Evolutionary conservation across 495 filamentous ascomycete genomes (phyloP), one percentile per base, ranked within the genome.

Genomic region (Staphylotrichum tortipilum): DNA sequence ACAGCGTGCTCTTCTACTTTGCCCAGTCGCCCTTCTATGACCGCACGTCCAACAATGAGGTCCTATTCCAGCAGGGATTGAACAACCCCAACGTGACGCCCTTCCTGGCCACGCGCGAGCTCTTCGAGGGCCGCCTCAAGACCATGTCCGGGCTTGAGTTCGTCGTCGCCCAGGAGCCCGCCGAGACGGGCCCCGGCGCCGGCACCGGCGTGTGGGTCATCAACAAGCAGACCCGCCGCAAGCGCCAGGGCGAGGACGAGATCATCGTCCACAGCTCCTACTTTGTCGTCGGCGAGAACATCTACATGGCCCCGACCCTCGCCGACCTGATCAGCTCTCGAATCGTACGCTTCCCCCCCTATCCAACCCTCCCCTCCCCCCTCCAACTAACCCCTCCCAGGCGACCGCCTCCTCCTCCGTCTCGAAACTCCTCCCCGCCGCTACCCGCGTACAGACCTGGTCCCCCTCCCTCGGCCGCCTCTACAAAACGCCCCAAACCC

Each of bases 1-100:
- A 83, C 59, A 71, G 69, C 73, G 82, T 96, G 24, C 84, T 94
- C 41, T 88, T 83, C 68, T 98, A 98, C 67, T 96, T 98, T 63
- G 78, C 81, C 41, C 69, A 84, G 53, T 95, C 88, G 3, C 88
- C 89, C 0, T 98, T 95, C 73, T 97, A 86, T 66, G 92, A 98
- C 60, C 72, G 70, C 21, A 89, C 82, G 8, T 89, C 88, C 29
- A 96, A 95, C 68, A 97, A 97, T 65, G 81, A 80, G 50, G 77
- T 83, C 5, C 64, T 95, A 35, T 77, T 78, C 50, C 79, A 76
- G 46, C 90, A 97, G 65, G 84, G 87, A 21, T 76, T 76, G 51
- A 82, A 77, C 71, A 89, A 90, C 61, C 68, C 64, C 1, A 76
- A 78, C 56, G 78, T 86, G 63, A 59, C 60, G 12, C 60, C 67